A percentile compares a stretch with the other conserved stretches of the same genome.
These are phyloP conservation scores for Onygenales sp. DNA, from an alignment of 2,329 filamentous ascomycete genomes.

Conservation along the genomic window DNA sequence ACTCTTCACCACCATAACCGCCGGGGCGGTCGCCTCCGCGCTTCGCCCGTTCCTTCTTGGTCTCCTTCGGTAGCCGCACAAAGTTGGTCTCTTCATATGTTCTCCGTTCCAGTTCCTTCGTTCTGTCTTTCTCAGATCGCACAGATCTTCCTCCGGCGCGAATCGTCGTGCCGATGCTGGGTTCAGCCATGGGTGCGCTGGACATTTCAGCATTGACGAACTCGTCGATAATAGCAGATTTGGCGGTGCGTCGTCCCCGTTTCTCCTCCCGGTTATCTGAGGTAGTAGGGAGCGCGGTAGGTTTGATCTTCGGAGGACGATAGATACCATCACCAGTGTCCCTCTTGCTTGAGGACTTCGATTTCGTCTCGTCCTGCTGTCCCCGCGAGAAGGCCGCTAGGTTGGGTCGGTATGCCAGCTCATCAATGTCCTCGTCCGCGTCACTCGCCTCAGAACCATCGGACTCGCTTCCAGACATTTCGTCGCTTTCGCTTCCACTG, in stretches of 20 bases:
- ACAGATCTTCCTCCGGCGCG: conserved; percentile 65
- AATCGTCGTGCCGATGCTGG: conserved; percentile 88
- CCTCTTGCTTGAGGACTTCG: conserved; percentile 16
- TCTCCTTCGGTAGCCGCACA: conserved; percentile 71
- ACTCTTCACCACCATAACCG: conserved; percentile 88
- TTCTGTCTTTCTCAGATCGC: conserved; percentile 67
- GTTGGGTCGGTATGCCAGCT: conserved; percentile 55
- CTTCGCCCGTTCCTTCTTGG: conserved; percentile 75
- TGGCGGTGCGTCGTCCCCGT: conserved; percentile 52
- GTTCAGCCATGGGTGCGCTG: conserved; percentile 68
- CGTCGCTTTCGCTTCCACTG: conserved; percentile 26
- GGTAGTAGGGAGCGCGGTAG: conserved; percentile 65
- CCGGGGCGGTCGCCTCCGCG: conserved; percentile 39
- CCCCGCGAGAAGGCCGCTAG: conserved; percentile 35
- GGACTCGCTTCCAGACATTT: conserved; percentile 20
- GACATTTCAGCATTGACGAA: conserved; percentile 82
- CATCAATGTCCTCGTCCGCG: conserved; percentile 40
- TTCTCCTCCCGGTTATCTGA: conserved; percentile 53
- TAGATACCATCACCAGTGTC: conserved; percentile 61
- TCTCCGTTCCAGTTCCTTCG: conserved; percentile 65
- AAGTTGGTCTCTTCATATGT: conserved; percentile 93
- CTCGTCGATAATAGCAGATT: conserved; percentile 82
- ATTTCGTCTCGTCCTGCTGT: conserved; percentile 24
- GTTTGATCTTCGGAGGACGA: conserved; percentile 77
- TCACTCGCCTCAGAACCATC: conserved; percentile 19